Percentiles rank a stretch among this genome's conserved stretches.
These are phyloP conservation scores for Mariannaea elegans DNA, from an alignment of 2,329 filamentous ascomycete genomes.

Conservation along the genomic window DNA sequence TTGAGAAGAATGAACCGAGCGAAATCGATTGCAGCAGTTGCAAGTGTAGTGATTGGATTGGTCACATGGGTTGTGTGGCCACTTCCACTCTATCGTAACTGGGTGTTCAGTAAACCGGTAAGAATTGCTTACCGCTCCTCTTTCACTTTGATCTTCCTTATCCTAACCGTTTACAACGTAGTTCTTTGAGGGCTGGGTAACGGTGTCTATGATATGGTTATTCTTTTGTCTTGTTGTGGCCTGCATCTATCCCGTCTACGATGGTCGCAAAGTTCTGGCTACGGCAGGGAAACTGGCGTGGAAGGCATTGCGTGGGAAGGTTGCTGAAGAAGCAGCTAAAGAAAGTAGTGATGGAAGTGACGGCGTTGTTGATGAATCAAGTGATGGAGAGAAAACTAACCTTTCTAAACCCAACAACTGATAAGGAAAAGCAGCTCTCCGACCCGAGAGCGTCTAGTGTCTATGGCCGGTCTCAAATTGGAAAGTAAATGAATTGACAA, in stretches of 20 bases:
- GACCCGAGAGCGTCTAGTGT: too few species aligned
- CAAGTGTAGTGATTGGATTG: conserved; percentile 11
- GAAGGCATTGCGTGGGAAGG: background rate
- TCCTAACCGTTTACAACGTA: background rate
- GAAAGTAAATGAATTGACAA: too few species aligned
- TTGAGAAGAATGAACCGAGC: conserved; percentile 14
- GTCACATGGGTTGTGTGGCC: conserved; percentile 22
- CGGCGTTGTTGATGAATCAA: background rate
- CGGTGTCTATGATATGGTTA: conserved; percentile 11
- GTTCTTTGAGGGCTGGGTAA: conserved; percentile 22
- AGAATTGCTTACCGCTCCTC: background rate
- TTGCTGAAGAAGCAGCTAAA: background rate
- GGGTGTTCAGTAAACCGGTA: conserved; percentile 16
- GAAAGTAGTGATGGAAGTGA: background rate
- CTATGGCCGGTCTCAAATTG: too few species aligned
- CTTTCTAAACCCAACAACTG: background rate
- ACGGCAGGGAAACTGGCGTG: conserved; percentile 10
- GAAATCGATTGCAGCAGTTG: conserved; percentile 4
- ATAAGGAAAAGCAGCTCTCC: too few species aligned
- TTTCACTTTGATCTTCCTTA: background rate
- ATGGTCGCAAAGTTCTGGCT: conserved; percentile 11
- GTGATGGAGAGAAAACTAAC: conserved; percentile 8
- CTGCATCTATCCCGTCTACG: conserved; percentile 8
- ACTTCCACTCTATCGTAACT: conserved; percentile 15
- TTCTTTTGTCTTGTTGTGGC: conserved; percentile 15